Conservation (phyloP, 306 rosid species). For the Clitoria ternatea region DNA sequence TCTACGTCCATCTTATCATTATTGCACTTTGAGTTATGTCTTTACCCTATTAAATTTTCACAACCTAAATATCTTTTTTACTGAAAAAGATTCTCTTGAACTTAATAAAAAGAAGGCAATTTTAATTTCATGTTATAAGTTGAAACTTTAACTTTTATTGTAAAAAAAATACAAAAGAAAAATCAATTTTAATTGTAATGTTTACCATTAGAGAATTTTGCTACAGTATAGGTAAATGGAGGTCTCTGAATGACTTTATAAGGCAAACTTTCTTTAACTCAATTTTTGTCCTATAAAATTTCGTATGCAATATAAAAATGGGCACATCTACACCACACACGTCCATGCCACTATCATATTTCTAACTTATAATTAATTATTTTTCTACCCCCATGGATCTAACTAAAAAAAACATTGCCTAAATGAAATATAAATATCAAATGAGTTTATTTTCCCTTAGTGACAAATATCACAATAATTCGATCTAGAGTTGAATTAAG, state of each 20-base stretch:
- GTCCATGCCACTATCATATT: neutral
- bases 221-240: neutral
- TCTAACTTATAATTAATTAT: too few species aligned
- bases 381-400: too few species aligned
- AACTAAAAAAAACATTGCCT: neutral
- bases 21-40: too few species aligned
- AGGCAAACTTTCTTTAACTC: neutral
- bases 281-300: neutral
- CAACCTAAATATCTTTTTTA: too few species aligned
- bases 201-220: slow-evolving; percentile 3
- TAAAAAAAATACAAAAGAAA: too few species aligned
- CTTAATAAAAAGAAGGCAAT: too few species aligned
- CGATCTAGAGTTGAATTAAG: neutral
- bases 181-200: neutral
- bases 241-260: neutral
- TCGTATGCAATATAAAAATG: neutral
- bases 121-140: too few species aligned
- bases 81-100: too few species aligned
- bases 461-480: neutral
- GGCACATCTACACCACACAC: neutral
- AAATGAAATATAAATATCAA: neutral
- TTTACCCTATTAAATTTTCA: too few species aligned
- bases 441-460: neutral
- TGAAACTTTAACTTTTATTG: too few species aligned
- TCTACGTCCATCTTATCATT: too few species aligned